Percentiles rank a stretch among this genome's conserved stretches.
These are phyloP conservation scores for Cordyceps sp. DNA, from an alignment of 2,329 filamentous ascomycete genomes.

Conservation along the genomic window DNA sequence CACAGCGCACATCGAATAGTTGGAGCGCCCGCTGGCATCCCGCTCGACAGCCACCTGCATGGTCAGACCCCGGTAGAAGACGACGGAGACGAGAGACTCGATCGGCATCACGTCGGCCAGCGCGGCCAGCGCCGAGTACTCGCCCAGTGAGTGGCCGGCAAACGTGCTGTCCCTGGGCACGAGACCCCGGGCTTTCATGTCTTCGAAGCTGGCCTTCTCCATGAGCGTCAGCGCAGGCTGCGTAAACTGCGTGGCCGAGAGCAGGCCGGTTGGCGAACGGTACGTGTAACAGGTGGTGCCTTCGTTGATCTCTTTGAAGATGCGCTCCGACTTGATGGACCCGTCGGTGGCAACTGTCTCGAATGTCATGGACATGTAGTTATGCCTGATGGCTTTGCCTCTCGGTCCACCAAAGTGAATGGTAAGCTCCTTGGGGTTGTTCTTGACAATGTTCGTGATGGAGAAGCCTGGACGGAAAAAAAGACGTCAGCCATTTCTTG, in stretches of 20 bases:
- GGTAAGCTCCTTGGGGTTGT: slow-evolving; percentile 97
- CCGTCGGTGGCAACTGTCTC: slow-evolving; percentile 92
- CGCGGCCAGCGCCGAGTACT: slow-evolving; percentile 93
- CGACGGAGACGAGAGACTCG: slow-evolving; percentile 91
- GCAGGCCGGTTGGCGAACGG: slow-evolving; percentile 79
- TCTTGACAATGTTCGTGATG: slow-evolving; percentile 97
- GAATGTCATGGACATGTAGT: slow-evolving; percentile 99
- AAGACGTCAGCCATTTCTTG: not conserved
- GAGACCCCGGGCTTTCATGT: slow-evolving; percentile 94
- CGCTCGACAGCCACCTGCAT: slow-evolving; percentile 99
- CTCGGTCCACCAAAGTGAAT: slow-evolving; percentile 95
- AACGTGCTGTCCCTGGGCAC: slow-evolving; percentile 95
- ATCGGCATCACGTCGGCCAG: slow-evolving; percentile 99
- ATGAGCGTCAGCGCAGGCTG: slow-evolving; percentile 94
- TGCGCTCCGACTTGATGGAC: slow-evolving; percentile 92
- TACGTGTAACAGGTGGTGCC: slow-evolving; percentile 93
- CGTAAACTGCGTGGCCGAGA: slow-evolving; percentile 96
- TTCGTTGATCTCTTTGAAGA: slow-evolving; percentile 96
- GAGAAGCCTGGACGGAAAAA: slow-evolving; percentile 49
- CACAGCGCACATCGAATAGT: slow-evolving; percentile 98
- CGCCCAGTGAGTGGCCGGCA: slow-evolving; percentile 91
- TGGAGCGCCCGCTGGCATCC: slow-evolving; percentile 80
- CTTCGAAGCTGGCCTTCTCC: slow-evolving; percentile 99
- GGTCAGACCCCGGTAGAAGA: slow-evolving; percentile 96
- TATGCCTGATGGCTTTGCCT: slow-evolving; percentile 92